Evolutionary conservation across 805 yeast genomes (phyloP), one percentile per base, ranked within the genome.

Genomic region (Candida jianshihensis): DNA sequence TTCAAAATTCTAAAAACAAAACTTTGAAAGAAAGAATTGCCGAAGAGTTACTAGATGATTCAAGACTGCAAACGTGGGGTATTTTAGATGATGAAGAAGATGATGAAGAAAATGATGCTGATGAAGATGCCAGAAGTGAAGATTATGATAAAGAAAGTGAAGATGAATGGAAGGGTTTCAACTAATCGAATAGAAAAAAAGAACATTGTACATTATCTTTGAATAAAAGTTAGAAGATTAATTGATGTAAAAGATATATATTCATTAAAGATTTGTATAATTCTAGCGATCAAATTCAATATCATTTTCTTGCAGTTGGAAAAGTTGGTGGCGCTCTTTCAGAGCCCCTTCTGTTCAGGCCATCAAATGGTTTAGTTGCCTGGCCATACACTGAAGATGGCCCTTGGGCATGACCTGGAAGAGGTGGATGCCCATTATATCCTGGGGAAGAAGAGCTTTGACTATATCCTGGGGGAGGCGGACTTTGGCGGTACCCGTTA

Each of bases 31-130:
- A 66, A 33, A 80, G 76, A 48, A 78, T 81, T 39, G 67, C 64
- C 45, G 78, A 74, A 26, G 92, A 85, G 25, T 68, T 90, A 0
- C 61, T 84, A 27, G 61, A 63, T 1, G 95, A 89, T 51, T 57
- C 62, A 20, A 70, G 92, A 51, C 64, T 87, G 32, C 54, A 56
- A 18, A 66, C 66, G 24, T 85, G 95, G 92, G 82, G 79, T 8
- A 60, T 75, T 6, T 56, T 59, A 6, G 52, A 36, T 8, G 30
- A 39, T 26, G 33, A 35, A 24, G 42, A 46, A 20, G 39, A 27
- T n/a, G 31, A 14, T 21, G 42, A 30, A 11, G 51, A 43, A 20
- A 42, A 41, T 31, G 53, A 49, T 5, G 61, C 54, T 3, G 55
- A 43, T 6, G 57, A 49, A 4, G 59, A 54, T 13, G 61, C 46